These are phyloP conservation scores for Cercospora sesami DNA, from an alignment of 2,329 filamentous ascomycete species.

Conservation along the genomic window DNA sequence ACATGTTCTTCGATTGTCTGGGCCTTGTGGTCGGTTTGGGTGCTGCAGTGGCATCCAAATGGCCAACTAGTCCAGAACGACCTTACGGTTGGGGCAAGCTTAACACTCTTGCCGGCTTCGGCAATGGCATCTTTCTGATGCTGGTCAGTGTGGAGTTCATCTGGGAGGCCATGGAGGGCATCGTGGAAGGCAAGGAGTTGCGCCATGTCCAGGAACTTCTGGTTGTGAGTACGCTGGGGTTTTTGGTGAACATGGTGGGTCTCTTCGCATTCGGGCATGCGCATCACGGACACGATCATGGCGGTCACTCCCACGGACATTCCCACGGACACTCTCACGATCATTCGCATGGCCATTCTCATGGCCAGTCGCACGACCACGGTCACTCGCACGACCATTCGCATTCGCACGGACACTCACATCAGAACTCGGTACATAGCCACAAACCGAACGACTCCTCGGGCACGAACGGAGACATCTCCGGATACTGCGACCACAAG, in stretches of 20 bases:
- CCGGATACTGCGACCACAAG: constrained; percentile 18
- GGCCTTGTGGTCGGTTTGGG: constrained; percentile 86
- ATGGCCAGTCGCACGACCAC: constrained; percentile 31
- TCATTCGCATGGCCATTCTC: constrained; percentile 39
- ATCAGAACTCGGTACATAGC: constrained; percentile 15
- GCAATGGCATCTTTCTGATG: constrained; percentile 93
- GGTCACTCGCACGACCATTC: constrained; percentile 33
- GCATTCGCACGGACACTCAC: constrained; percentile 49
- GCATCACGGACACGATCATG: constrained; percentile 49
- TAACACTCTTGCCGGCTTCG: constrained; percentile 92
- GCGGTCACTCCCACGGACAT: constrained; percentile 40
- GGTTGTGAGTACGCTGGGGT: constrained; percentile 79
- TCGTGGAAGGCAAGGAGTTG: constrained; percentile 80
- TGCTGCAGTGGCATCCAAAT: constrained; percentile 93
- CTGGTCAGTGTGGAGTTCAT: constrained; percentile 95
- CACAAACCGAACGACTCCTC: constrained; percentile 18
- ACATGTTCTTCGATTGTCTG: constrained; percentile 99
- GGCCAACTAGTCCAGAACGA: constrained; percentile 84
- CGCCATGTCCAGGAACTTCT: constrained; percentile 83
- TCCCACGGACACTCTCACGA: constrained; percentile 37
- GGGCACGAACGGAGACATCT: constrained; percentile 20
- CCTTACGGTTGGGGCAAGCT: constrained; percentile 97
- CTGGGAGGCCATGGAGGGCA: constrained; percentile 85
- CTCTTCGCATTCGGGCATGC: constrained; percentile 75
- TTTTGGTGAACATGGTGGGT: constrained; percentile 88